These are phyloP conservation scores for Kodamaea alishanica DNA, from an alignment of 1,139 yeast genomes.

Conservation along the genomic window DNA sequence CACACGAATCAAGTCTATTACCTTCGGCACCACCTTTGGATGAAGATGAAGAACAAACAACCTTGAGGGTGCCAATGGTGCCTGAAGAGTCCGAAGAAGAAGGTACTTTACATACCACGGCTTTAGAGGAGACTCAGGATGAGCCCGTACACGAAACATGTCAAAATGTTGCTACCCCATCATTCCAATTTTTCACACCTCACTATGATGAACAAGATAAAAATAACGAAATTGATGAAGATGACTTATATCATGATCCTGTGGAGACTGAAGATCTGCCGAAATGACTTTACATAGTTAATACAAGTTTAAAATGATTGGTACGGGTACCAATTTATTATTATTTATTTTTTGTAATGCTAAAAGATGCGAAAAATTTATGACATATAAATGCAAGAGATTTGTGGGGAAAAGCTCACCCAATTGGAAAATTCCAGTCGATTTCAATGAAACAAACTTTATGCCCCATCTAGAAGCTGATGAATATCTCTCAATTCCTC, in stretches of 20 bases:
- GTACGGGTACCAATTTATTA: no score
- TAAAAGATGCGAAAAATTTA: no score
- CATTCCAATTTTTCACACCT: conserved; percentile 17
- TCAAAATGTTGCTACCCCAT: conserved; percentile 3
- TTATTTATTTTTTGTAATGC: no score
- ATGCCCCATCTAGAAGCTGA: conserved; percentile 12
- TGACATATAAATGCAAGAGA: no score
- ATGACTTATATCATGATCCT: conserved; percentile 14
- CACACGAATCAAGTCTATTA: conserved; percentile 52
- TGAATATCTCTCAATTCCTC: conserved; percentile 15
- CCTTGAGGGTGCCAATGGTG: no score
- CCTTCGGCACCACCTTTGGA: conserved; percentile 57
- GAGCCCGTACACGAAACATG: conserved; percentile 1
- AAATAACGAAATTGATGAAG: conserved; percentile 12
- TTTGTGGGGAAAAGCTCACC: no score
- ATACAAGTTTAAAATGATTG: no score
- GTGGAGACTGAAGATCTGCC: conserved; percentile 11
- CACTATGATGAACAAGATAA: conserved; percentile 11
- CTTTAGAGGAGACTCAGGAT: background rate
- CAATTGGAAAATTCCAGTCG: no score
- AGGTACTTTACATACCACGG: background rate
- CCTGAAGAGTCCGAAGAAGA: conserved; percentile 8
- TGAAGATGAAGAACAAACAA: conserved; percentile 15
- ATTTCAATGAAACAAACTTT: background rate
- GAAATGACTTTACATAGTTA: no score